Base-by-base conservation (phyloP, 768 basidiomycete species). In the Rhizopogon roseolus region DNA sequence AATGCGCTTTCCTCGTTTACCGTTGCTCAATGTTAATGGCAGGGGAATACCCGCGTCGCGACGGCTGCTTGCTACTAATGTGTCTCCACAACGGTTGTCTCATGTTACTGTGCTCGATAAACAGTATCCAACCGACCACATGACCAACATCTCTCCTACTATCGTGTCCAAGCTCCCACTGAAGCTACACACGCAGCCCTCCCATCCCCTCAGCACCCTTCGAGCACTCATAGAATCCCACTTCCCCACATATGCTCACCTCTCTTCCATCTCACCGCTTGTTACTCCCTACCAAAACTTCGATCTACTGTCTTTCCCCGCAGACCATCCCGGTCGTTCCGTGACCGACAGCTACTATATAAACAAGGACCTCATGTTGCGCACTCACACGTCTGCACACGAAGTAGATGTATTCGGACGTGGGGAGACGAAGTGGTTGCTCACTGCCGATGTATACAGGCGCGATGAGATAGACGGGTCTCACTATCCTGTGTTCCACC, bases 401-500 rank as follows among this genome's bases (percentile, higher is more conserved):
- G 96, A 99, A 73, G 90, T 98, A 32, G 94, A 97, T 55, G 85
- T 85, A 6, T 98, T 97, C 68, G 71, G 79, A 32, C 73, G 75
- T 41, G 91, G 91, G 5, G 76, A 86, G 58, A 84, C 87, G 19
- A 80, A 80, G 50, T 99, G 95, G 91, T 76, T 99, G 32, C 76
- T 98, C 22, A 90, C 93, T 8, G 94, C 97, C 29, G 97, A 99
- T 73, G 97, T 99, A 50, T 99, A 98, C 71, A 75, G 97, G 48
- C 84, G 97, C 62, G 97, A 99, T 79, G 97, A 98, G 72, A 98
- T 99, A 57, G 97, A 99, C 73, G 80, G 82, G 11, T 90, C 89
- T 8, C 97, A 99, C 66, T 97, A 98, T 68, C 97, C 97, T 5
- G 91, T 97, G 37, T 99, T 99, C 66, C 97, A 99, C 71, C 97